A percentile compares a stretch with the other conserved stretches of the same genome.
phyloP scores from a whole-genome alignment of 192 early-diverging fungal species.

The Phycomyces blakesleeanus region DNA sequence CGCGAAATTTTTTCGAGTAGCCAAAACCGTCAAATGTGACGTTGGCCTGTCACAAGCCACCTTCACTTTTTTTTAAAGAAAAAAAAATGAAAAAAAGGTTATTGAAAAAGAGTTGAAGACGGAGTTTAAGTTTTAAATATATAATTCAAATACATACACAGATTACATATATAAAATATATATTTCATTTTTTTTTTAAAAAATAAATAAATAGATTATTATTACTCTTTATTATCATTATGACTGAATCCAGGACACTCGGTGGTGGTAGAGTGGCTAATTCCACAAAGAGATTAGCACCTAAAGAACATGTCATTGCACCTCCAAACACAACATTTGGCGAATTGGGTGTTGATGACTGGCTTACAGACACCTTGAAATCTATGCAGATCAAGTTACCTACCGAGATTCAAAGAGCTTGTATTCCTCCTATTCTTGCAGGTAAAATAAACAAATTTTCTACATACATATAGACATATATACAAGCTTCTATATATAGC shows the following conservation, averaged over 20 bases:
- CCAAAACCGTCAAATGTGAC: not conserved
- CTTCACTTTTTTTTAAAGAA: not conserved
- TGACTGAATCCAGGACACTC: not conserved
- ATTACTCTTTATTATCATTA: not conserved
- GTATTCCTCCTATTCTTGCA: constrained; percentile 73
- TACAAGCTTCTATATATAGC: not conserved
- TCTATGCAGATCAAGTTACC: constrained; percentile 81
- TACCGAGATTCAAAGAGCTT: constrained; percentile 90
- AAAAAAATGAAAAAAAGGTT: not conserved
- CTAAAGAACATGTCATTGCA: constrained; percentile 3
- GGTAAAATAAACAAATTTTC: not conserved
- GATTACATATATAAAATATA: not conserved
- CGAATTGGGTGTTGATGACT: constrained; percentile 73
- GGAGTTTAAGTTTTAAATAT: not conserved
- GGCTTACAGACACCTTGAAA: constrained; percentile 76
- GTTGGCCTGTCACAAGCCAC: not conserved
- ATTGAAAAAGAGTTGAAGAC: not conserved
- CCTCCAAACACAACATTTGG: constrained; percentile 47
- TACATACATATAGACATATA: not conserved
- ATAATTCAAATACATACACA: not conserved
- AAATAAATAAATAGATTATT: not conserved
- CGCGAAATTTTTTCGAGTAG: not conserved
- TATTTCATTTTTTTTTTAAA: not conserved
- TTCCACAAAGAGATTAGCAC: not conserved
- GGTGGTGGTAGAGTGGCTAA: not conserved